Percentiles rank a stretch among this genome's conserved stretches.
Evolutionary conservation across 441 rosid species (phyloP).

Genomic region (Brassica balearica): DNA sequence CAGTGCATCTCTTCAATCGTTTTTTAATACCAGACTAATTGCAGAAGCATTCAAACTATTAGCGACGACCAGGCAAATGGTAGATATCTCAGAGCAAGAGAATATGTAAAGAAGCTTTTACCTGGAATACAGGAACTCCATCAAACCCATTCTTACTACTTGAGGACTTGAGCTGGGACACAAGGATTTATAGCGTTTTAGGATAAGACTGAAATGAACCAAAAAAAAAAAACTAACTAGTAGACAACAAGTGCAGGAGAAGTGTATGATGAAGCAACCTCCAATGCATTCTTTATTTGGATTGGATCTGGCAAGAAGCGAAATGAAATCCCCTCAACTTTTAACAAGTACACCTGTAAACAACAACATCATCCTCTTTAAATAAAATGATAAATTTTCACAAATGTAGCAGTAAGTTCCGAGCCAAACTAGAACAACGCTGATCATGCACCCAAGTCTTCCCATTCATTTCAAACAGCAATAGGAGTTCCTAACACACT

Average conservation of each 20-base stretch:
- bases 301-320: slow-evolving; percentile 92
- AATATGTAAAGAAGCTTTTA: slow-evolving; percentile 31
- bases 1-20: neutral
- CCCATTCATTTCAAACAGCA: neutral
- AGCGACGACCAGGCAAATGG: neutral
- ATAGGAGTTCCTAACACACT: neutral
- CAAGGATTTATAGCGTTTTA: slow-evolving; percentile 20
- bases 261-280: slow-evolving; percentile 51
- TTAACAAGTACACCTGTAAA: slow-evolving; percentile 73
- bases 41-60: neutral
- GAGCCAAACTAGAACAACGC: neutral
- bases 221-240: neutral
- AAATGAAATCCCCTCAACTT: slow-evolving; percentile 94
- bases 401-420: no score
- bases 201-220: slow-evolving; percentile 2
- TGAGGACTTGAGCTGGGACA: slow-evolving; percentile 62
- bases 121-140: slow-evolving; percentile 98
- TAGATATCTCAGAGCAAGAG: neutral
- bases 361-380: slow-evolving; percentile 24
- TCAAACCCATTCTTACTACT: slow-evolving; percentile 67
- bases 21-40: neutral
- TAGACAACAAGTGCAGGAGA: neutral
- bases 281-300: slow-evolving; percentile 87
- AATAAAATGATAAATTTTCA: no score
- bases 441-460: neutral